A percentile compares a stretch with the other conserved stretches of the same genome.
These are phyloP conservation scores for Ceratobasidium sp. DNA, from an alignment of 1,284 basidiomycete species.

Conservation along the genomic window DNA sequence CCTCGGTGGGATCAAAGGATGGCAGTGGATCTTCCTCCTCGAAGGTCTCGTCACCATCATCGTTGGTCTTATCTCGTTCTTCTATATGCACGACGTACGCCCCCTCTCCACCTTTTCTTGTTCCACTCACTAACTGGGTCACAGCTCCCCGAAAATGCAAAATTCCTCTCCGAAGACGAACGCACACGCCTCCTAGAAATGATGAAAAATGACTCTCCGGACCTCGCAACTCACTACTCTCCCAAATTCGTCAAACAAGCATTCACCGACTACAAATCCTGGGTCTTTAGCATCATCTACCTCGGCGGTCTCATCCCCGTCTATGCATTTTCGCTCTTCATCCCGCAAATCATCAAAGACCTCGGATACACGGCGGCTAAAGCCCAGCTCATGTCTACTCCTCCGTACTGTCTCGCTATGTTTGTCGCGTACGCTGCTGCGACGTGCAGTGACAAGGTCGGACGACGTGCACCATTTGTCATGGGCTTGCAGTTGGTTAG, in stretches of 20 bases:
- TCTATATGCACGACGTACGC: constrained; percentile 46
- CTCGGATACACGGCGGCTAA: constrained; percentile 73
- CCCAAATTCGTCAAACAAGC: constrained; percentile 51
- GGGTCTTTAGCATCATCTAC: constrained; percentile 63
- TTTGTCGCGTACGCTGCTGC: constrained; percentile 51
- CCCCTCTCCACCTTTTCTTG: neutral
- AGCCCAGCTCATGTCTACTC: constrained; percentile 79
- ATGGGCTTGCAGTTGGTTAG: constrained; percentile 30
- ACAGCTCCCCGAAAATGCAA: constrained; percentile 51
- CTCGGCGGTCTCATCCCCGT: constrained; percentile 65
- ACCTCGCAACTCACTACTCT: constrained; percentile 43
- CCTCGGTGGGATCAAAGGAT: constrained; percentile 58
- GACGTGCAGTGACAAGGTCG: constrained; percentile 45
- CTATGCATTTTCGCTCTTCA: constrained; percentile 71
- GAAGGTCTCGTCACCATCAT: constrained; percentile 48
- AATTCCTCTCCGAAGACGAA: constrained; percentile 47
- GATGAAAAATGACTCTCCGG: constrained; percentile 39
- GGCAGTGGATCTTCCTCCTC: constrained; percentile 67
- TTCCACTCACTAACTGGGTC: neutral
- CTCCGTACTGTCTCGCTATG: constrained; percentile 63
- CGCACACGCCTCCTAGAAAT: constrained; percentile 43
- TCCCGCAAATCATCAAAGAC: constrained; percentile 63
- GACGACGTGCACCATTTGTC: constrained; percentile 46
- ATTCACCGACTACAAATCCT: constrained; percentile 56
- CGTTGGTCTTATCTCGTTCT: constrained; percentile 45